Evolutionary conservation across 2,329 filamentous ascomycete species (phyloP).

Genomic region (Aureobasidium musti): DNA sequence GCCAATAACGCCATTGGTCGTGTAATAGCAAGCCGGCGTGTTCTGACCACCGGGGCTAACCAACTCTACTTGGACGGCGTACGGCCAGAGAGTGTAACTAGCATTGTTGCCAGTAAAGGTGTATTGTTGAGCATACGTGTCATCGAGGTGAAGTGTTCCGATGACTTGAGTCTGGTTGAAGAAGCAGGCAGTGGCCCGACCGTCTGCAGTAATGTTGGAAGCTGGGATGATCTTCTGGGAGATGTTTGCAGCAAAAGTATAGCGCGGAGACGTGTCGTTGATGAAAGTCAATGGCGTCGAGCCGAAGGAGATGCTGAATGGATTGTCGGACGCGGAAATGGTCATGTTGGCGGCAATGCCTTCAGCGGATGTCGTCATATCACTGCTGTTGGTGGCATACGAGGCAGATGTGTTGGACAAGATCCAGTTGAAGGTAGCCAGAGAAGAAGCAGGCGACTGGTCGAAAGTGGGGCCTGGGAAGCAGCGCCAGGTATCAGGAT

Average conservation of each 20-base stretch:
- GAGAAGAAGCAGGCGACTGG: conserved; percentile 45
- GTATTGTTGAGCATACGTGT: conserved; percentile 31
- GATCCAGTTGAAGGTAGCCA: conserved; percentile 61
- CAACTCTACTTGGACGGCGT: conserved; percentile 59
- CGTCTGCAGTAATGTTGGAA: conserved; percentile 47
- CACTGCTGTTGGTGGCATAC: conserved; percentile 52
- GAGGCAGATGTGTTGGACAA: conserved; percentile 50
- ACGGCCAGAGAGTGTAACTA: conserved; percentile 57
- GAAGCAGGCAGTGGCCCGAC: conserved; percentile 57
- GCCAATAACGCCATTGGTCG: conserved; percentile 43
- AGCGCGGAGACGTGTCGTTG: conserved; percentile 55
- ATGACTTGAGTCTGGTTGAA: conserved; percentile 60
- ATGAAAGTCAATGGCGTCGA: conserved; percentile 55
- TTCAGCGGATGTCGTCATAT: conserved; percentile 59
- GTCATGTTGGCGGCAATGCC: conserved; percentile 42
- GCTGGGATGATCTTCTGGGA: conserved; percentile 57
- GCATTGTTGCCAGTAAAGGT: conserved; percentile 26
- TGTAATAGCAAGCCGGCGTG: conserved; percentile 58
- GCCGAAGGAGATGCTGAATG: conserved; percentile 59
- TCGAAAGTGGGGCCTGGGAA: conserved; percentile 59
- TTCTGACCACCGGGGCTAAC: conserved; percentile 51
- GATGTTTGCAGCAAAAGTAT: conserved; percentile 59
- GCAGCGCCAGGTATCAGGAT: conserved; percentile 63
- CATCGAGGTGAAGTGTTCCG: conserved; percentile 57
- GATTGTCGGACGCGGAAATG: conserved; percentile 57